These are phyloP conservation scores for Chlamydomonas eustigma DNA, from an alignment of 139 green algal species.

Conservation along the genomic window DNA sequence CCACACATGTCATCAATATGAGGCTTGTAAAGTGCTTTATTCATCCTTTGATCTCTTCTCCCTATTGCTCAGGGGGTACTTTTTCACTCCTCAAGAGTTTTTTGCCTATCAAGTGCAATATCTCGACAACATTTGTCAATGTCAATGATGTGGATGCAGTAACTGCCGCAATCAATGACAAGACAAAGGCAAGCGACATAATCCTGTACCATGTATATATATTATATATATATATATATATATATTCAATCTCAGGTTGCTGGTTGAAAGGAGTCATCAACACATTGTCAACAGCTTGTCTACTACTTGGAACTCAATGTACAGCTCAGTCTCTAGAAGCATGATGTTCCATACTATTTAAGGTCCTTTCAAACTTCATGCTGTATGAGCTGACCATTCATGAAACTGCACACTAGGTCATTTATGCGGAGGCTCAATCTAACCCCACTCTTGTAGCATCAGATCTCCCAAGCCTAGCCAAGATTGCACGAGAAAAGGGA, in stretches of 20 bases:
- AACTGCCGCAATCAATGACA: constrained; percentile 27
- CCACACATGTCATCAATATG: no score
- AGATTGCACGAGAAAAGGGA: constrained; percentile 37
- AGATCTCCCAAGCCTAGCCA: constrained; percentile 52
- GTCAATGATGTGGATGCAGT: constrained; percentile 57
- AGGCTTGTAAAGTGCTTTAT: no score
- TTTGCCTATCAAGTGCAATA: constrained; percentile 54
- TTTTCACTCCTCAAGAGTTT: constrained; percentile 56
- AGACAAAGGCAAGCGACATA: constrained; percentile 45
- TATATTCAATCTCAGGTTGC: no score
- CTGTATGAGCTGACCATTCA: no score
- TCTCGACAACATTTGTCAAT: constrained; percentile 64
- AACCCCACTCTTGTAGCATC: constrained; percentile 70
- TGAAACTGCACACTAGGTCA: constrained; percentile 31
- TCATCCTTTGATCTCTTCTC: not conserved
- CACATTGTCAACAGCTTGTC: no score
- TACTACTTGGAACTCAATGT: no score
- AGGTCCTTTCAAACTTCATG: no score
- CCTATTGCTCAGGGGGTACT: constrained; percentile 44
- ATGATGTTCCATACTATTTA: no score
- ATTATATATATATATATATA: no score
- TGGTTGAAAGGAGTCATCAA: no score
- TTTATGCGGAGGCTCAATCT: constrained; percentile 60
- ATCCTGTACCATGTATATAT: no score
- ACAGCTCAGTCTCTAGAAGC: no score